A percentile compares a stretch with the other conserved stretches of the same genome.
Conservation (phyloP, 176 grass and related monocot species). For the Elaeis guineensis region DNA sequence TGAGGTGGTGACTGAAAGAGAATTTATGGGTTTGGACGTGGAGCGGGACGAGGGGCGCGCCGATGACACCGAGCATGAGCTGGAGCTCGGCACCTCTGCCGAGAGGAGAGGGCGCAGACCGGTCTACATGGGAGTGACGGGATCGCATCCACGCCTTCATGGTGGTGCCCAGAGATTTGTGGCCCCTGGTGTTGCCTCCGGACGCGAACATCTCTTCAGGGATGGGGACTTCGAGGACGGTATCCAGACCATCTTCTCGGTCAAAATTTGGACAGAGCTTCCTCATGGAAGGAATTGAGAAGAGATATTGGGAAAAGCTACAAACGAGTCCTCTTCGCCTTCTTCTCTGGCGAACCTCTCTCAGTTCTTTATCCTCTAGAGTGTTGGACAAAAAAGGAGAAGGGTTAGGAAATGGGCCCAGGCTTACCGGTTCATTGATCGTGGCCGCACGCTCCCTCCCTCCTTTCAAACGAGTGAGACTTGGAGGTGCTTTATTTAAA, state of each 20-base stretch:
- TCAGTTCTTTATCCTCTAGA: too few species aligned
- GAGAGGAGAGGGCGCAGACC: background rate
- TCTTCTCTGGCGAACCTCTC: too few species aligned
- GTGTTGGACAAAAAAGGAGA: background rate
- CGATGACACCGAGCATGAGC: slow-evolving; percentile 16
- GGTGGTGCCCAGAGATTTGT: background rate
- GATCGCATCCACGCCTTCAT: slow-evolving; percentile 2
- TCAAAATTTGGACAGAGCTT: slow-evolving; percentile 16
- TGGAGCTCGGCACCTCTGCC: slow-evolving; percentile 1
- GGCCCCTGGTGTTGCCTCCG: background rate
- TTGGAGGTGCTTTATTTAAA: too few species aligned
- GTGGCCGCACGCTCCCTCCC: slow-evolving; percentile 1
- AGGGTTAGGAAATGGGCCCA: background rate
- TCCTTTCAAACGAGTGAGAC: background rate
- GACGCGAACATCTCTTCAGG: slow-evolving; percentile 17
- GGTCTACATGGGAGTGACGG: background rate
- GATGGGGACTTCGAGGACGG: slow-evolving; percentile 24
- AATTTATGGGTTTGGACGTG: background rate
- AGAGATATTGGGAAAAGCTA: too few species aligned
- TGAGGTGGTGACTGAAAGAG: background rate
- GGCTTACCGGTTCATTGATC: background rate
- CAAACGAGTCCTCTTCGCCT: too few species aligned
- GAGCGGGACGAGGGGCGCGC: slow-evolving; percentile 11
- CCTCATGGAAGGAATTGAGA: slow-evolving; percentile 5
- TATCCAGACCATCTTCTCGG: slow-evolving; percentile 16